Evolutionary conservation across 129 eudicot genomes (phyloP).

Genomic region (Saposhnikovia divaricata): DNA sequence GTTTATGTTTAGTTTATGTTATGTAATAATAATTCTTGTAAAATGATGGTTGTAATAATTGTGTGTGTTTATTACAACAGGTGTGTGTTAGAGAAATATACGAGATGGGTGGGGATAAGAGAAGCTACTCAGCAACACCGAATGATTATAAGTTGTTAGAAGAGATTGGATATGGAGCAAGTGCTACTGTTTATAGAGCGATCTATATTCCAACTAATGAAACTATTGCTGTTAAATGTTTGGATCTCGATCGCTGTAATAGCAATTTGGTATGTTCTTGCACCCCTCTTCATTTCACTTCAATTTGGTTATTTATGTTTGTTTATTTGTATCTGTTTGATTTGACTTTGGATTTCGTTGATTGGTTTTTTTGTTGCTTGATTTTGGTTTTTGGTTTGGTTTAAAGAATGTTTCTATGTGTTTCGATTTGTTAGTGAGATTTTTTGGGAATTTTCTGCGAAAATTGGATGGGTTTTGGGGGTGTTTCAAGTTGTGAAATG

Average conservation of each 20-base stretch:
- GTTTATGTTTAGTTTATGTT: background rate
- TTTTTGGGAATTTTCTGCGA: background rate
- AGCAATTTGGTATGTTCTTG: conserved; percentile 56
- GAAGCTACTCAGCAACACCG: conserved; percentile 48
- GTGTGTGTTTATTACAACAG: background rate
- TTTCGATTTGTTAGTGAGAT: background rate
- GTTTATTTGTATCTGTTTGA: background rate
- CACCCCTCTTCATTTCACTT: background rate
- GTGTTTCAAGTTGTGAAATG: background rate
- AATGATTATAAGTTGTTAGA: conserved; percentile 74
- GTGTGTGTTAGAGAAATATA: background rate
- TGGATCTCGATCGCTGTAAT: conserved; percentile 99
- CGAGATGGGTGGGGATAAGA: conserved; percentile 39
- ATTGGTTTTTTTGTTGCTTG: conserved; percentile 4
- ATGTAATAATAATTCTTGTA: too few relatives aligned
- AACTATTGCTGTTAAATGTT: conserved; percentile 81
- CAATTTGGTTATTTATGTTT: background rate
- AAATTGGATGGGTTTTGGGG: background rate
- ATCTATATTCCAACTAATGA: conserved; percentile 74
- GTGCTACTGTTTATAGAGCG: conserved; percentile 87
- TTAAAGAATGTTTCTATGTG: background rate
- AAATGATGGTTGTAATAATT: background rate
- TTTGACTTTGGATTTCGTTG: conserved; percentile 4
- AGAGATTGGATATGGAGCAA: conserved; percentile 89
- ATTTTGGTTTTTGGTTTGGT: background rate